These are phyloP conservation scores for Leishmania gerbilli DNA, from an alignment of 208 protist species.

Conservation along the genomic window DNA sequence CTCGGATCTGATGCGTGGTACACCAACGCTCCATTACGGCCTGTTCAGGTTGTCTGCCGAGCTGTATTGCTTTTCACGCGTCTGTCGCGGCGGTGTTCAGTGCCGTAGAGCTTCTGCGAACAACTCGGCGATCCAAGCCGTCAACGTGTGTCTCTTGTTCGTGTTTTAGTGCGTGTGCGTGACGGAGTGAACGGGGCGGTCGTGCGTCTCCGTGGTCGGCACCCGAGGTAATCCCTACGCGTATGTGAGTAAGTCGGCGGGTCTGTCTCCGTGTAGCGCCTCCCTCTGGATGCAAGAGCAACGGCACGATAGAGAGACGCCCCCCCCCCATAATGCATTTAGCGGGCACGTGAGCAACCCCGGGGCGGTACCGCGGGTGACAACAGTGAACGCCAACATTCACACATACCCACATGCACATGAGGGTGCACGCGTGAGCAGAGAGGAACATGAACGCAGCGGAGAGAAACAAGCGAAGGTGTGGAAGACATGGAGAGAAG, in stretches of 20 bases:
- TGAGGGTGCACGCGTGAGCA: background rate
- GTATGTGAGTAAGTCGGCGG: background rate
- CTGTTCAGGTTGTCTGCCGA: background rate
- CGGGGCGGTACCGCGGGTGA: background rate
- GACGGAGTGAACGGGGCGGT: background rate
- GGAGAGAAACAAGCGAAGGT: background rate
- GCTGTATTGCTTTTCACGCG: background rate
- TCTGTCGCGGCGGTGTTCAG: background rate
- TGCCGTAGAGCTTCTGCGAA: background rate
- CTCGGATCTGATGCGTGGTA: conserved; percentile 4
- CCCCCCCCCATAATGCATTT: background rate
- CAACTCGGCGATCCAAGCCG: background rate
- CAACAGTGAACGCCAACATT: background rate
- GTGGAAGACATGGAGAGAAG: background rate
- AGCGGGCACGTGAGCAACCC: background rate
- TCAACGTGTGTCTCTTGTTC: background rate
- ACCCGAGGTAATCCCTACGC: background rate
- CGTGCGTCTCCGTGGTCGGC: background rate
- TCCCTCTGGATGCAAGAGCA: background rate
- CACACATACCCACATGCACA: background rate
- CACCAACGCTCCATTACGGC: conserved; percentile 12
- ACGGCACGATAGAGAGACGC: background rate
- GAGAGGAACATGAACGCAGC: background rate
- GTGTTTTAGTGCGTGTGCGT: background rate
- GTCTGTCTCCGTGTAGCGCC: background rate